Conservation (phyloP, 2,329 filamentous ascomycete genomes). For the Chaetomiaceae sp. region DNA sequence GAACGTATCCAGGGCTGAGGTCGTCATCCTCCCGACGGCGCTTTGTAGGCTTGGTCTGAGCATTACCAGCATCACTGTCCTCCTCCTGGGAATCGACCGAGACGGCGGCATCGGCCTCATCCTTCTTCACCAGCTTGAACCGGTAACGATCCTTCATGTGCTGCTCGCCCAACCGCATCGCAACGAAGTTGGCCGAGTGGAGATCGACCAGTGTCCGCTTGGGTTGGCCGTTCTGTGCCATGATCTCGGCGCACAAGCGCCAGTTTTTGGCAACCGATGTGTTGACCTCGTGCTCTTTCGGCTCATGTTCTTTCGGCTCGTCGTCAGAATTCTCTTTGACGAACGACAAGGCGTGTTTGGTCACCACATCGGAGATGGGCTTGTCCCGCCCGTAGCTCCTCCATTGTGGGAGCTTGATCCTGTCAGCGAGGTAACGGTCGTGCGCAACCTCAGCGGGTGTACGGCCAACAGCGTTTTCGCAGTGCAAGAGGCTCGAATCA, state of each 20-base stretch:
- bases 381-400: neutral
- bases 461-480: constrained; percentile 71
- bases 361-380: neutral
- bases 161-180: constrained; percentile 26
- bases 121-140: constrained; percentile 12
- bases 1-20: too few species aligned
- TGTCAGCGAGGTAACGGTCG: constrained; percentile 43
- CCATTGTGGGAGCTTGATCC: neutral
- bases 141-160: constrained; percentile 15
- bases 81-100: neutral
- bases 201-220: constrained; percentile 49
- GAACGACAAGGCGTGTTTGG: neutral
- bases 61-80: neutral
- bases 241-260: constrained; percentile 24
- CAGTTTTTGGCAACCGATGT: constrained; percentile 14
- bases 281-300: constrained; percentile 12
- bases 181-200: constrained; percentile 46
- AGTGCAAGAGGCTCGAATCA: constrained; percentile 56
- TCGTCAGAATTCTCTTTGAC: constrained; percentile 23
- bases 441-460: constrained; percentile 66
- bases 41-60: neutral
- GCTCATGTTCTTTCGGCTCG: constrained; percentile 11
- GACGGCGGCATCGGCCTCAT: constrained; percentile 5
- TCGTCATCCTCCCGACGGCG: neutral
- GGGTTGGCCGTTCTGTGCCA: constrained; percentile 6